A percentile compares a stretch with the other conserved stretches of the same genome.
phyloP scores from a whole-genome alignment of 495 filamentous ascomycete genomes.

The Annulohypoxylon bovei region DNA sequence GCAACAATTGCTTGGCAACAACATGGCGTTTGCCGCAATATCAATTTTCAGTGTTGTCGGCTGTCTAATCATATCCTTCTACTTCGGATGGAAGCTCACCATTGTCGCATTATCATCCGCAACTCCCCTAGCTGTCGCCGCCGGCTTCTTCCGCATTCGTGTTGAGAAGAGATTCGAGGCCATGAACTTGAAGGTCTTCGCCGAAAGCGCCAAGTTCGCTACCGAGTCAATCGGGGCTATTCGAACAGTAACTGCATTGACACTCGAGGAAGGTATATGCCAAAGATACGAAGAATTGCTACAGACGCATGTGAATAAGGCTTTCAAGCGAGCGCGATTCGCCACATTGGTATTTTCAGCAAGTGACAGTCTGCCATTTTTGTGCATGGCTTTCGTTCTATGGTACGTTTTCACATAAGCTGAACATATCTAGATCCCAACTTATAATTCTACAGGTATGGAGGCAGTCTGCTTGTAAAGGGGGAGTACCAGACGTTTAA shows the following conservation, averaged over 20 bases:
- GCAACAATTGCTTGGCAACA: slow-evolving; percentile 69
- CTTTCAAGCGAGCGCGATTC: slow-evolving; percentile 62
- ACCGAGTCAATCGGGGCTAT: slow-evolving; percentile 66
- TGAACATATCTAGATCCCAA: neutral
- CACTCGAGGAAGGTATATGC: slow-evolving; percentile 63
- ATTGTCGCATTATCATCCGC: slow-evolving; percentile 60
- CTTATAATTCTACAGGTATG: slow-evolving; percentile 46
- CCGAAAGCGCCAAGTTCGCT: slow-evolving; percentile 65
- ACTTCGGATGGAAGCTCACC: slow-evolving; percentile 67
- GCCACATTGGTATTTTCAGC: slow-evolving; percentile 62
- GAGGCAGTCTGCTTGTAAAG: slow-evolving; percentile 53
- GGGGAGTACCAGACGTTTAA: slow-evolving; percentile 57
- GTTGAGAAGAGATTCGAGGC: slow-evolving; percentile 64
- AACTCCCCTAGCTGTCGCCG: slow-evolving; percentile 60
- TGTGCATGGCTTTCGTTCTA: slow-evolving; percentile 66
- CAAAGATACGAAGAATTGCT: slow-evolving; percentile 61
- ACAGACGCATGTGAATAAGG: slow-evolving; percentile 58
- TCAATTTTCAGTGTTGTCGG: slow-evolving; percentile 60
- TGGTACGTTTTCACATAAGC: slow-evolving; percentile 56
- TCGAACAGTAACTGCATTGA: slow-evolving; percentile 65
- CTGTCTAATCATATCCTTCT: slow-evolving; percentile 61
- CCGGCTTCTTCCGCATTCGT: slow-evolving; percentile 62
- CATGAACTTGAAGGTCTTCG: slow-evolving; percentile 62
- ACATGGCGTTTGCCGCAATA: slow-evolving; percentile 61
- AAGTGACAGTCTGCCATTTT: slow-evolving; percentile 60